Evolutionary conservation across 768 basidiomycete species (phyloP).

Genomic region (Tylopilus cervinicoccineus): DNA sequence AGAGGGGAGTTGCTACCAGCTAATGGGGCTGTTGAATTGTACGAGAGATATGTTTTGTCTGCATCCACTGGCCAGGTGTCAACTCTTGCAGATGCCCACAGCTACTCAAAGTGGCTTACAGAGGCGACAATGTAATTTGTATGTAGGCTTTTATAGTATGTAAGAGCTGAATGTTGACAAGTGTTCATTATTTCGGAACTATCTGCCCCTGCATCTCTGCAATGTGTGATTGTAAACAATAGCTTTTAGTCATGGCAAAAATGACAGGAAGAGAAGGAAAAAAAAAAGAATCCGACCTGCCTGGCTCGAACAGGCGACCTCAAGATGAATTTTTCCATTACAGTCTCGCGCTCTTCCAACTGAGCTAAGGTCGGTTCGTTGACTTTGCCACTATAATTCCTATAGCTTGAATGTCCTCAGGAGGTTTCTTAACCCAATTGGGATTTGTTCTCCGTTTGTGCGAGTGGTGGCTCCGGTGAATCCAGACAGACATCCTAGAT

Average conservation of each 20-base stretch:
- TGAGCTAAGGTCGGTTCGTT: conserved; percentile 32
- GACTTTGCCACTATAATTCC: rapidly evolving
- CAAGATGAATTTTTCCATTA: conserved; percentile 40
- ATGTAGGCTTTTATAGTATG: too few species aligned
- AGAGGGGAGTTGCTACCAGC: conserved; percentile 9
- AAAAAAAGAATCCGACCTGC: conserved; percentile 41
- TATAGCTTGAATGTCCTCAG: not conserved
- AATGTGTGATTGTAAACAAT: too few species aligned
- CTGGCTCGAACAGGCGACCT: conserved; percentile 63
- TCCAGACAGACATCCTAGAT: too few species aligned
- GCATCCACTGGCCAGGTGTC: conserved; percentile 4
- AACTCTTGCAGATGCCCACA: conserved; percentile 5
- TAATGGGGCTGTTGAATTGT: conserved; percentile 17
- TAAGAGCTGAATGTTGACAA: too few species aligned
- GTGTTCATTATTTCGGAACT: too few species aligned
- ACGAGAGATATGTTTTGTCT: conserved; percentile 18
- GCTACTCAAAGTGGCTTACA: conserved; percentile 22
- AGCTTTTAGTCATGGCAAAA: too few species aligned
- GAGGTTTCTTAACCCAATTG: not conserved
- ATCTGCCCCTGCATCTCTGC: too few species aligned
- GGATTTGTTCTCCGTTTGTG: too few species aligned
- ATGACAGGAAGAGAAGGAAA: not conserved
- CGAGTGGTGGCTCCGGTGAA: too few species aligned
- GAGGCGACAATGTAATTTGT: not conserved
- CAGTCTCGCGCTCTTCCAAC: conserved; percentile 51